These are phyloP conservation scores for Phialophora tarda DNA, from an alignment of 2,329 filamentous ascomycete genomes.

Conservation along the genomic window DNA sequence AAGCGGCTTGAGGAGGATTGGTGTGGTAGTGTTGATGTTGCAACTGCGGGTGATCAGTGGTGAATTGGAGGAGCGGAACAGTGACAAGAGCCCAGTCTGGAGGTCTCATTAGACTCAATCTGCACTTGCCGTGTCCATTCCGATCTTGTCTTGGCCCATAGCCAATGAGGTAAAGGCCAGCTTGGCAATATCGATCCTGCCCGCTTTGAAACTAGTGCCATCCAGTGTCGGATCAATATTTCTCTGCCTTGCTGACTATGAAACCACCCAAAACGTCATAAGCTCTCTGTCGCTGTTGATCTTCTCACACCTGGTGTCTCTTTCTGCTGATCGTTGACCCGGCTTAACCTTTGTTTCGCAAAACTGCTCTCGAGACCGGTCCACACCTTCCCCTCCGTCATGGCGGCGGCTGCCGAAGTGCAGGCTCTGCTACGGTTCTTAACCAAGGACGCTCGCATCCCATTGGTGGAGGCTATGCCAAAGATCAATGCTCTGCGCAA, in stretches of 20 bases:
- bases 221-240: slow-evolving; percentile 8
- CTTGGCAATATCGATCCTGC: slow-evolving; percentile 13
- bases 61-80: slow-evolving; percentile 16
- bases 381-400: neutral
- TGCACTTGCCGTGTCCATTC: slow-evolving; percentile 19
- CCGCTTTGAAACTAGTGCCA: slow-evolving; percentile 10
- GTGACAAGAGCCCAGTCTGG: neutral
- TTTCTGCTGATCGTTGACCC: slow-evolving; percentile 2
- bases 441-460: slow-evolving; percentile 62
- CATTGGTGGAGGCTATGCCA: slow-evolving; percentile 60
- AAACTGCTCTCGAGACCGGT: neutral
- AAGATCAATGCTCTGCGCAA: slow-evolving; percentile 62
- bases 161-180: slow-evolving; percentile 4
- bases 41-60: slow-evolving; percentile 17
- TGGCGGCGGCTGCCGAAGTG: slow-evolving; percentile 43
- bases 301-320: neutral
- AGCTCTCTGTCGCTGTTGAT: neutral
- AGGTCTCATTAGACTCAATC: slow-evolving; percentile 28
- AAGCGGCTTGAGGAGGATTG: slow-evolving; percentile 5
- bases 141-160: slow-evolving; percentile 10
- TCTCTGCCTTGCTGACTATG: slow-evolving; percentile 7
- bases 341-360: neutral
- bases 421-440: slow-evolving; percentile 62
- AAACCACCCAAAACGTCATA: neutral
- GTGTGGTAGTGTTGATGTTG: slow-evolving; percentile 25